Base-by-base conservation (phyloP, 495 filamentous ascomycete species). In the Neurospora sp. region DNA sequence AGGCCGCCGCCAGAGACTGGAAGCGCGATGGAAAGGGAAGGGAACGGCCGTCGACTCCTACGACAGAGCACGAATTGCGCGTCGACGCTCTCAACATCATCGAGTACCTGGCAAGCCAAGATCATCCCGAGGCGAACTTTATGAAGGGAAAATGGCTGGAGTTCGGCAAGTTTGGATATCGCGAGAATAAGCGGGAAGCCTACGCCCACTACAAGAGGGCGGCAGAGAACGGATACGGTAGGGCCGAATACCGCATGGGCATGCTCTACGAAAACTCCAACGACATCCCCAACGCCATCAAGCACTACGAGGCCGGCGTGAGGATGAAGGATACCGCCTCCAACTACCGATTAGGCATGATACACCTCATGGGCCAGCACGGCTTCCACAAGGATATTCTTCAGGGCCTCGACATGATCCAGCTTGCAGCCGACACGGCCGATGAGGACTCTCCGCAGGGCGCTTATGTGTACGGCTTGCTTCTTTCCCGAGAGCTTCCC, bases 401-500 rank as follows among this genome's bases (percentile, higher is more conserved):
- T 16, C 88, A 82, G 70, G 96, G 93, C 8, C 84, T 98, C 44
- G 89, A 96, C 44, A 86, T 97, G 74, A 94, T 99, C 75, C 89
- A 89, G 70, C 83, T 88, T 74, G 92, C 95, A 39, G 94, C 96
- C 70, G 90, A 93, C 74, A 93, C 90, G 16, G 94, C 96, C 39
- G 96, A 99, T 79, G 95, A 98, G 83, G 97, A 99, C 81, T 94
- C 96, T 10, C 96, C 96, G 7, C 96, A 98, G 80, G 96, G 96
- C 70, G 96, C 96, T 70, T 99, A 97, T 82, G 91, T 98, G 59
- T 96, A 94, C 78, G 96, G 96, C 72, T 96, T 98, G 96, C 90
- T 99, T 71, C 88, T 96, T 75, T 93, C 93, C 12, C 88, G 92
- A 59, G 94, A 98, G 79, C 86, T 99, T 59, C 92, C 94, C 69